Conservation (phyloP, 2,329 filamentous ascomycete genomes). For the Colletotrichum tabaci region DNA sequence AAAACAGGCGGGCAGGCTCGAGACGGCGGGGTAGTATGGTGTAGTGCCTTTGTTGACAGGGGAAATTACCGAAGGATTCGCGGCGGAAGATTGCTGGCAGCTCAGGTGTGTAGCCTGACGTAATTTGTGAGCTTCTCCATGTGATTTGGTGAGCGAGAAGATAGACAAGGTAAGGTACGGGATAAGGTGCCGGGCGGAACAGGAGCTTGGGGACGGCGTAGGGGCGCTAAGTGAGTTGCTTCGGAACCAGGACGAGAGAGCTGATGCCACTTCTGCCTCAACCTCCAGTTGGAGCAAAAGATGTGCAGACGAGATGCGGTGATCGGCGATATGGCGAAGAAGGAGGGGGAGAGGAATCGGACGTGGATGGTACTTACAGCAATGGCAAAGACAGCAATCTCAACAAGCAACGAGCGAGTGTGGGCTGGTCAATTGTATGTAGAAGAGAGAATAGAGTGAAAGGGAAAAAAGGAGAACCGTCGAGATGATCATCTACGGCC, state of each 20-base stretch:
- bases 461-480: conserved; percentile 18
- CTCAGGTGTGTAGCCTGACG: conserved; percentile 40
- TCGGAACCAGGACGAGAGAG: conserved; percentile 11
- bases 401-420: conserved; percentile 32
- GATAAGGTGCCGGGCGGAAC: background rate
- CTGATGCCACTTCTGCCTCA: background rate
- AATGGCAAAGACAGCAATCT: conserved; percentile 23
- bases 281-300: conserved; percentile 25
- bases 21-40: conserved; percentile 30
- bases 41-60: conserved; percentile 25
- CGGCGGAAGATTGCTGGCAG: conserved; percentile 29
- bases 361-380: conserved; percentile 29
- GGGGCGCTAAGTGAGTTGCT: conserved; percentile 28
- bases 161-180: conserved; percentile 1
- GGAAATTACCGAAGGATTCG: conserved; percentile 29
- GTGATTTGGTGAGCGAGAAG: conserved; percentile 5
- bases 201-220: conserved; percentile 14
- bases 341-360: background rate
- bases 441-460: background rate
- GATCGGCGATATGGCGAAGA: conserved; percentile 29
- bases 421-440: conserved; percentile 13
- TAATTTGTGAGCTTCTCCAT: conserved; percentile 42
- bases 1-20: conserved; percentile 29
- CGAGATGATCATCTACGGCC: background rate
- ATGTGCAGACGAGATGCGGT: conserved; percentile 10